These are phyloP conservation scores for Zygosaccharomyces bailii DNA, from an alignment of 805 yeast genomes.

Conservation along the genomic window DNA sequence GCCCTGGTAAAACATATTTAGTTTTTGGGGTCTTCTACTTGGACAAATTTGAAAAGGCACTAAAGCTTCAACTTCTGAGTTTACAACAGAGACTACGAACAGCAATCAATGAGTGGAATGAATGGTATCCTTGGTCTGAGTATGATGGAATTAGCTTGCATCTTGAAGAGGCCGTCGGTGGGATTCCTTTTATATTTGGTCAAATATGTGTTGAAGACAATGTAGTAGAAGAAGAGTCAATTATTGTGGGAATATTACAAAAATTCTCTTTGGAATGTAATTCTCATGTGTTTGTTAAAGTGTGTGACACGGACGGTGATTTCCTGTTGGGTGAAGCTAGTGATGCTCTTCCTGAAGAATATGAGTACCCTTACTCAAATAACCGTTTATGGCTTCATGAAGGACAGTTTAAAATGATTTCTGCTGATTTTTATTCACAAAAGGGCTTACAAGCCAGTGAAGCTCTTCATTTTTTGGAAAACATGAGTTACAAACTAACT, in stretches of 20 bases:
- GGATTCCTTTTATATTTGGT: constrained; percentile 29
- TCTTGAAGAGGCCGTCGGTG: constrained; percentile 18
- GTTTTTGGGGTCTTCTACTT: constrained; percentile 31
- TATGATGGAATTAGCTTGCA: constrained; percentile 28
- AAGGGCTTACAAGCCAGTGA: constrained; percentile 40
- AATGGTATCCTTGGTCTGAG: constrained; percentile 43
- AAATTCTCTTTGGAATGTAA: constrained; percentile 32
- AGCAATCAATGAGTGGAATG: constrained; percentile 36
- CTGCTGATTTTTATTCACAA: constrained; percentile 36
- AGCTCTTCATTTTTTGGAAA: constrained; percentile 41
- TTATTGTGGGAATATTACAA: constrained; percentile 42
- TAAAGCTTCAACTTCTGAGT: background rate
- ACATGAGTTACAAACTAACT: constrained; percentile 37
- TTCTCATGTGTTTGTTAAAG: constrained; percentile 42
- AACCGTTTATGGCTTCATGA: constrained; percentile 54
- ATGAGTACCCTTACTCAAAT: constrained; percentile 39
- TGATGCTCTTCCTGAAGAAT: constrained; percentile 44
- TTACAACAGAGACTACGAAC: constrained; percentile 1
- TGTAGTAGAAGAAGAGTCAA: constrained; percentile 43
- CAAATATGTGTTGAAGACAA: constrained; percentile 42
- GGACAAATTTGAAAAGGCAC: constrained; percentile 18
- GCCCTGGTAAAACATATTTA: constrained; percentile 23
- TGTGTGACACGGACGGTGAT: constrained; percentile 56
- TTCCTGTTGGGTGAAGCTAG: constrained; percentile 49
- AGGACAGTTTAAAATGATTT: constrained; percentile 41